Conservation (phyloP, 495 filamentous ascomycete genomes). For the Elaphomyces granulatus region DNA sequence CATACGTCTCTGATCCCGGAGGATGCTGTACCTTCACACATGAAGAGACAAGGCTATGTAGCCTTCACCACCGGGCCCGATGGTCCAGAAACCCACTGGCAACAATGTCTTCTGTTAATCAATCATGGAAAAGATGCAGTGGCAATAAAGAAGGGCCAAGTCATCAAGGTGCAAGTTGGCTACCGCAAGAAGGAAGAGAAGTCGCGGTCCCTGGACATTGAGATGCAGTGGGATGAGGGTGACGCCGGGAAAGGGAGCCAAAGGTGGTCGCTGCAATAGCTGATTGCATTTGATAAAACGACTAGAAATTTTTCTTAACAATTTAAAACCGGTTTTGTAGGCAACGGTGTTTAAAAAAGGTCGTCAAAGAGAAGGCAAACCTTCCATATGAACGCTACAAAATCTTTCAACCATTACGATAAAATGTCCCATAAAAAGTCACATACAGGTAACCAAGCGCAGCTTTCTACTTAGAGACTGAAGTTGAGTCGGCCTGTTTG, state of each 20-base stretch:
- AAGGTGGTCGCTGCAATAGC: slow-evolving; percentile 24
- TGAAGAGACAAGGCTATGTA: slow-evolving; percentile 33
- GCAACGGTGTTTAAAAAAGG: too few species aligned
- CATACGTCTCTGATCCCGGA: slow-evolving; percentile 28
- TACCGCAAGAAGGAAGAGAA: slow-evolving; percentile 33
- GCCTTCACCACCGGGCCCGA: slow-evolving; percentile 11
- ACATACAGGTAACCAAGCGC: too few species aligned
- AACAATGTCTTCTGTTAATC: slow-evolving; percentile 34
- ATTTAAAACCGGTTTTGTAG: too few species aligned
- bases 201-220: slow-evolving; percentile 34
- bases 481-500: not conserved
- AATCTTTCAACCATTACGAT: too few species aligned
- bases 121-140: slow-evolving; percentile 24
- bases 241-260: too few species aligned
- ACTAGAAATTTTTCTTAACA: not conserved
- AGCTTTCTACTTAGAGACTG: not conserved
- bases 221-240: slow-evolving; percentile 37
- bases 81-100: slow-evolving; percentile 36
- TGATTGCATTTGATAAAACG: not conserved
- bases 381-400: too few species aligned
- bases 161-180: slow-evolving; percentile 31
- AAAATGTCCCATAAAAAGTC: too few species aligned
- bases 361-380: too few species aligned
- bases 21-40: slow-evolving; percentile 27
- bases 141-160: slow-evolving; percentile 35